These are phyloP conservation scores for Mimosa bimucronata DNA, from an alignment of 306 rosid species.

Conservation along the genomic window DNA sequence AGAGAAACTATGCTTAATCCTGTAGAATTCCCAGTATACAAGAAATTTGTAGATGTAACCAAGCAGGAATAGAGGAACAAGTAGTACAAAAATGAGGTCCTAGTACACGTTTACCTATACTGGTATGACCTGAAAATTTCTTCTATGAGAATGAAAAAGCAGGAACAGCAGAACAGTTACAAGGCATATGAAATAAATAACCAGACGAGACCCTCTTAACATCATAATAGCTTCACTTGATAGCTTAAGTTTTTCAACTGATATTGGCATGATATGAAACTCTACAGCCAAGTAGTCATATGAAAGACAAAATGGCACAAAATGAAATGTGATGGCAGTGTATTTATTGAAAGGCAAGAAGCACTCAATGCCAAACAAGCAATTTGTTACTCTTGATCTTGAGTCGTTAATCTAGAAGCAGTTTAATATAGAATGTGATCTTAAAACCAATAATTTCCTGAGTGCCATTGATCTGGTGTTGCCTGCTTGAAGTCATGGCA, in stretches of 20 bases:
- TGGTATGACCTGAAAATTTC: not conserved
- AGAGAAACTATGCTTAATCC: not conserved
- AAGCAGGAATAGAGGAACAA: not conserved
- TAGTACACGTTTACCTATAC: not conserved
- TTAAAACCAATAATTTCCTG: slow-evolving; percentile 15
- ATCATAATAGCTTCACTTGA: not conserved
- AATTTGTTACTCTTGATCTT: not conserved
- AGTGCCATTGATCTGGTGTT: not conserved
- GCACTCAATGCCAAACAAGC: slow-evolving; percentile 22
- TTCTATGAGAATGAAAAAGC: not conserved
- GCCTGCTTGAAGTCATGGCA: slow-evolving; percentile 18
- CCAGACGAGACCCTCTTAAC: not conserved
- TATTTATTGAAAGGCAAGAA: not conserved
- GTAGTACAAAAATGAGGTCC: not conserved
- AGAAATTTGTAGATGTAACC: too few species aligned
- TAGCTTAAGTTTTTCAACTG: not conserved
- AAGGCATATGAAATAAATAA: not conserved
- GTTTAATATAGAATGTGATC: not conserved
- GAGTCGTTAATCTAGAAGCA: not conserved
- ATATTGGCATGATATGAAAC: not conserved
- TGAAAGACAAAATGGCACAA: not conserved
- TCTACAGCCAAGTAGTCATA: not conserved
- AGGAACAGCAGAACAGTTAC: not conserved
- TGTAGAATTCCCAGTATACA: too few species aligned
- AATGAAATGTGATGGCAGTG: not conserved